These are phyloP conservation scores for Gaillardinia entomophila DNA, from an alignment of 805 yeast species.

Conservation along the genomic window DNA sequence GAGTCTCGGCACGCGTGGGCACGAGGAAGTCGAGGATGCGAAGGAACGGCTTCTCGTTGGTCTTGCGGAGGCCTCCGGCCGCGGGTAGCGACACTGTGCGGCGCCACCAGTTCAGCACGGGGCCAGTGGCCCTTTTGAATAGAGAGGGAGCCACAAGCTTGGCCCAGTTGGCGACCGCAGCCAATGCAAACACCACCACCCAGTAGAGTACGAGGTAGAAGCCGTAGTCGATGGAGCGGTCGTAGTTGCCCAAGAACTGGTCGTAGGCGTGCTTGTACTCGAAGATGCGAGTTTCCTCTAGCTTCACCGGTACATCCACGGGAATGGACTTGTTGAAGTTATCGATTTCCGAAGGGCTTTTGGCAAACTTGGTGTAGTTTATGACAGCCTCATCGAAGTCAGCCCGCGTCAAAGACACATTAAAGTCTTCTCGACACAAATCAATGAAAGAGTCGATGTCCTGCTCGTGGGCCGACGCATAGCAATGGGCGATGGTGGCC, in stretches of 20 bases:
- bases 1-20: slow-evolving; percentile 16
- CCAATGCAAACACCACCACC: slow-evolving; percentile 38
- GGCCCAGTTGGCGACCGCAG: slow-evolving; percentile 38
- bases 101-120: slow-evolving; percentile 16
- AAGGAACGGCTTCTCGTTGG: slow-evolving; percentile 2
- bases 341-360: slow-evolving; percentile 5
- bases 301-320: slow-evolving; percentile 19
- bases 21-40: slow-evolving; percentile 22
- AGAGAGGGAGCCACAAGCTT: slow-evolving; percentile 33
- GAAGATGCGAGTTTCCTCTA: slow-evolving; percentile 14
- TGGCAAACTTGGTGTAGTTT: slow-evolving; percentile 11
- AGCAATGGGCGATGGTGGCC: slow-evolving; percentile 34
- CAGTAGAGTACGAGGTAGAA: slow-evolving; percentile 44
- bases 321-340: slow-evolving; percentile 3
- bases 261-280: slow-evolving; percentile 23
- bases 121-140: slow-evolving; percentile 22
- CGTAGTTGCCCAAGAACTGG: slow-evolving; percentile 36
- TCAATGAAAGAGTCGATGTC: slow-evolving; percentile 18
- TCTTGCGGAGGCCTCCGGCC: slow-evolving; percentile 6
- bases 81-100: slow-evolving; percentile 13
- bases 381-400: slow-evolving; percentile 15
- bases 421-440: slow-evolving; percentile 17
- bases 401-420: slow-evolving; percentile 13
- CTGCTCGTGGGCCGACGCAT: slow-evolving; percentile 15
- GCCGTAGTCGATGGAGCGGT: slow-evolving; percentile 39